Base-by-base conservation (phyloP, 2,329 filamentous ascomycete species). In the Pseudogymnoascus sp. region DNA sequence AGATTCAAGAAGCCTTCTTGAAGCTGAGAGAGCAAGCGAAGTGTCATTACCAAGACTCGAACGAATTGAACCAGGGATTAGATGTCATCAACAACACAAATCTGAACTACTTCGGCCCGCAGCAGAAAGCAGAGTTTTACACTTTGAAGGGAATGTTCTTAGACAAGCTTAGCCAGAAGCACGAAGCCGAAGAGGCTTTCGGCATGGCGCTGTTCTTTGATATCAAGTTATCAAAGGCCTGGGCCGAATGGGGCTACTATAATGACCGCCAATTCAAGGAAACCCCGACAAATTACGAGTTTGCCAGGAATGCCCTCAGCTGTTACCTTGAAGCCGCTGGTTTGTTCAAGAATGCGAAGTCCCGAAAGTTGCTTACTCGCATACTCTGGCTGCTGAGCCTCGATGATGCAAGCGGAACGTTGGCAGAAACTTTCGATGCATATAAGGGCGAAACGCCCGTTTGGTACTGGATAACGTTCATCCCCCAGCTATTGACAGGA, bases 11-110 rank as follows among this genome's bases (percentile, higher is more conserved):
- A 74, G 94, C 94, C 0, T 99, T 99, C 81, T 78, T 99, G 65
- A 99, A 99, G 77, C 77, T 99, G 60, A 83, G 95, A n/a, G 95
- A 99, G 76, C 94, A 99, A 75, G 94, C 94, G 45, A 97, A 97
- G 73, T 99, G 94, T 68, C 94, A 99, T 73, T 99, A 97, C 74
- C 92, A 97, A 76, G 97, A 97, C 70, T 87, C 88, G 0, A 88
- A 90, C 37, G 94, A 99, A 75, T 84, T 99, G 61, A 93, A 87
- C 60, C 96, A 87, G 71, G 94, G 94, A 1, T 74, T 99, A 67
- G 94, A 99, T 71, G 94, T 99, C 2, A 99, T 99, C 74, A 99
- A 99, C 76, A 99, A 99, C 69, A 99, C 94, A 36, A 99, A 99
- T 69, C 84, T 99, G 62, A 97, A 96, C 74, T 99, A 99, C 78